Percentiles rank a stretch among this genome's conserved stretches.
Conservation (phyloP, 768 basidiomycete genomes). For the Kwoniella bestiolae region DNA sequence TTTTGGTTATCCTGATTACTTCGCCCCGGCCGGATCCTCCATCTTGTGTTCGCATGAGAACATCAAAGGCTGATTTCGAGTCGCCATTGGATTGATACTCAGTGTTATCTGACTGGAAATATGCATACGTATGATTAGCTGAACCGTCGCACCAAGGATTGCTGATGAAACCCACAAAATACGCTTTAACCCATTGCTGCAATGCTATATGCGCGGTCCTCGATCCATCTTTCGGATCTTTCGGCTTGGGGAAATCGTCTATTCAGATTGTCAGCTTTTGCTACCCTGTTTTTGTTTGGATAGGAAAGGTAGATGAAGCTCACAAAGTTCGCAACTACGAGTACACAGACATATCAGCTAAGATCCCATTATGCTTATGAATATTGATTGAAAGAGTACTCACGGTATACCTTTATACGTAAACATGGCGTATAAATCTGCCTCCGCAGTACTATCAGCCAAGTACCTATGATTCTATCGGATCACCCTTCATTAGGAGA, state of each 20-base stretch:
- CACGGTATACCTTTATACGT: slow-evolving; percentile 80
- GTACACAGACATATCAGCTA: not conserved
- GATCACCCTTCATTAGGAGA: not conserved
- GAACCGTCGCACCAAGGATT: not conserved
- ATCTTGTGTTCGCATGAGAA: slow-evolving; percentile 58
- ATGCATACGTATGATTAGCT: not conserved
- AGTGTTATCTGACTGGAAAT: slow-evolving; percentile 31
- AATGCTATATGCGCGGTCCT: slow-evolving; percentile 60
- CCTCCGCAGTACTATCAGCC: not conserved
- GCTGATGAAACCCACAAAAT: slow-evolving; percentile 63
- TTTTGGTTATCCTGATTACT: slow-evolving; percentile 65
- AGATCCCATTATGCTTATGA: no score
- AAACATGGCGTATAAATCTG: slow-evolving; percentile 80
- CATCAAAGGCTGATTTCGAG: slow-evolving; percentile 62
- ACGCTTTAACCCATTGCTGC: slow-evolving; percentile 73
- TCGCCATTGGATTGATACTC: not conserved
- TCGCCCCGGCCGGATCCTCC: slow-evolving; percentile 56
- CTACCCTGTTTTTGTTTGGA: not conserved
- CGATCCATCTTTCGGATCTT: slow-evolving; percentile 15
- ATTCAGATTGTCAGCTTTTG: slow-evolving; percentile 61
- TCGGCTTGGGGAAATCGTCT: slow-evolving; percentile 55
- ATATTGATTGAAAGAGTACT: no score
- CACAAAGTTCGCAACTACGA: slow-evolving; percentile 19
- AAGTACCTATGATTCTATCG: not conserved
- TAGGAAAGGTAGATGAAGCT: not conserved